These are phyloP conservation scores for Pseudogymnoascus sp. DNA, from an alignment of 2,329 filamentous ascomycete genomes.

Conservation along the genomic window DNA sequence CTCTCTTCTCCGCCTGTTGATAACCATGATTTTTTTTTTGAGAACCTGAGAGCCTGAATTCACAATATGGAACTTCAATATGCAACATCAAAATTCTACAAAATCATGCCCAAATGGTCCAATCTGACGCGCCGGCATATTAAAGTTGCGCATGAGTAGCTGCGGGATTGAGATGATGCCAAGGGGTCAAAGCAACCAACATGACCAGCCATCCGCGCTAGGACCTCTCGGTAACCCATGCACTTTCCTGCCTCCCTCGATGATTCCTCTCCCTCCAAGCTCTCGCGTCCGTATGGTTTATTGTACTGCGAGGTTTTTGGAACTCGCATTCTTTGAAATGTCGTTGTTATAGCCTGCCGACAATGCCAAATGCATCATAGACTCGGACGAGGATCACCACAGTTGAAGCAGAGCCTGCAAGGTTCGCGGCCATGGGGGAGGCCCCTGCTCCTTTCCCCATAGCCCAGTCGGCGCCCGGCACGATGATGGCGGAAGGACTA, in stretches of 20 bases:
- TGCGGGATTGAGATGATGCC: not conserved
- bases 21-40: not conserved
- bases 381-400: slow-evolving; percentile 8
- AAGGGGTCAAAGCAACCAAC: slow-evolving; percentile 9
- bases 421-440: not conserved
- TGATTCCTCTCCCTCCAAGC: not conserved
- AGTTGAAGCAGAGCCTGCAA: slow-evolving; percentile 1
- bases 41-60: not conserved
- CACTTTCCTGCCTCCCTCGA: slow-evolving; percentile 6
- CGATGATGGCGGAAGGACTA: slow-evolving; percentile 18
- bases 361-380: slow-evolving; percentile 4
- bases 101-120: not conserved
- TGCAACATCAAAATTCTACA: not conserved
- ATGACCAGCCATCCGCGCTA: slow-evolving; percentile 8
- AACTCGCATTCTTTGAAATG: slow-evolving; percentile 5
- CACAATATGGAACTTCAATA: not conserved
- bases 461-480: not conserved
- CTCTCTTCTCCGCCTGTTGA: not conserved
- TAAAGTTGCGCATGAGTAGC: slow-evolving; percentile 8
- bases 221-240: not conserved
- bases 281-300: not conserved
- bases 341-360: not conserved
- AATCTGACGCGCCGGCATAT: not conserved
- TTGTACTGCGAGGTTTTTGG: not conserved
- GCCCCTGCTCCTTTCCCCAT: slow-evolving; percentile 6